phyloP scores from a whole-genome alignment of 2,329 filamentous ascomycete species.

The Talaromyces sp. region DNA sequence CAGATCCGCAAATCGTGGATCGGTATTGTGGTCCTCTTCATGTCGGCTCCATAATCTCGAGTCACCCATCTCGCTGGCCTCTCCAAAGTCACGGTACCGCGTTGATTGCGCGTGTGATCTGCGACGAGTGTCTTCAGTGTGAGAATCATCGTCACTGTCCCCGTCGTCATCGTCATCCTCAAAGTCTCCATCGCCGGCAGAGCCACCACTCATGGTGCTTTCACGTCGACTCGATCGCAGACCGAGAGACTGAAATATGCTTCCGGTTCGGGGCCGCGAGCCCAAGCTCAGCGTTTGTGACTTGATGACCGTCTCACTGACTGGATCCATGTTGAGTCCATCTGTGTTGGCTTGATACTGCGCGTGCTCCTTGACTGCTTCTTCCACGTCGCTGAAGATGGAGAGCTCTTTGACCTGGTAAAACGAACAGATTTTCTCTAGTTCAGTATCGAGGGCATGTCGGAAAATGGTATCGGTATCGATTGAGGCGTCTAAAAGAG shows the following conservation, averaged over 20 bases:
- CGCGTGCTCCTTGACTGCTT: slow-evolving; percentile 68
- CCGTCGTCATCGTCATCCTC: slow-evolving; percentile 43
- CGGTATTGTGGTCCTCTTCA: slow-evolving; percentile 67
- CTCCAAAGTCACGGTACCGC: slow-evolving; percentile 18
- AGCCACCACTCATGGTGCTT: slow-evolving; percentile 39
- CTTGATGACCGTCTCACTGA: slow-evolving; percentile 37
- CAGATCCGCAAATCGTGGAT: slow-evolving; percentile 62
- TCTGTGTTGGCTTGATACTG: slow-evolving; percentile 57
- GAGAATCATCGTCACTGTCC: slow-evolving; percentile 56
- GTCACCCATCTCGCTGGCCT: slow-evolving; percentile 28
- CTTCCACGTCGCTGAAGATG: slow-evolving; percentile 72
- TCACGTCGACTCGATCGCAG: slow-evolving; percentile 41
- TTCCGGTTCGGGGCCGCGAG: slow-evolving; percentile 40
- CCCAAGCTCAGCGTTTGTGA: slow-evolving; percentile 34
- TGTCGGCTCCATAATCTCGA: slow-evolving; percentile 36
- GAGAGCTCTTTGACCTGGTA: slow-evolving; percentile 86
- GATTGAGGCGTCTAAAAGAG: slow-evolving; percentile 61
- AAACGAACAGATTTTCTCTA: slow-evolving; percentile 92
- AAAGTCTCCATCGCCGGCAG: slow-evolving; percentile 46
- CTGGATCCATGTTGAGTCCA: slow-evolving; percentile 37
- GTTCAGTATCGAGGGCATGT: slow-evolving; percentile 74
- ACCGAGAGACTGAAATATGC: slow-evolving; percentile 49
- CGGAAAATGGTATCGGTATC: slow-evolving; percentile 79
- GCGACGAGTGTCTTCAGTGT: slow-evolving; percentile 33
- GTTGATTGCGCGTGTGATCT: slow-evolving; percentile 18